phyloP scores from a whole-genome alignment of 495 filamentous ascomycete genomes.

The Talaromyces proteolyticus region DNA sequence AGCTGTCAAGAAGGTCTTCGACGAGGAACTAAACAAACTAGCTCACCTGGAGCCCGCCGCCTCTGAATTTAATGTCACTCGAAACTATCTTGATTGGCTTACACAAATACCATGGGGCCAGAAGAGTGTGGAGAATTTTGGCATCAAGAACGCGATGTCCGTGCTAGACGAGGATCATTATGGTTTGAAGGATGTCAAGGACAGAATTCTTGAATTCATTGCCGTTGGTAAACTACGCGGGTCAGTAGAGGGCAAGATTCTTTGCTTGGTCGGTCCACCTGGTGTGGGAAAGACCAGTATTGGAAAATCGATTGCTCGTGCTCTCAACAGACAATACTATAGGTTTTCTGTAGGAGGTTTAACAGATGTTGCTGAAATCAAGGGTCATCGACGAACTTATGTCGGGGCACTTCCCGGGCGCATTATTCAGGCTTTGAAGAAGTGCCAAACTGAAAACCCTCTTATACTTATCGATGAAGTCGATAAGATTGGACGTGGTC shows the following conservation, averaged over 20 bases:
- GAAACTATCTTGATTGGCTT: constrained; percentile 98
- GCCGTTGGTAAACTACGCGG: constrained; percentile 96
- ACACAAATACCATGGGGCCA: constrained; percentile 98
- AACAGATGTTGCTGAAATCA: constrained; percentile 98
- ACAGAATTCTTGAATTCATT: constrained; percentile 97
- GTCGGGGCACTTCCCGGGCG: constrained; percentile 93
- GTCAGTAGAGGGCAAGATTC: constrained; percentile 96
- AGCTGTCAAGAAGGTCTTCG: constrained; percentile 92
- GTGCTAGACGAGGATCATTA: constrained; percentile 97
- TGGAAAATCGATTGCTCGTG: constrained; percentile 94
- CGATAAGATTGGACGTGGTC: constrained; percentile 93
- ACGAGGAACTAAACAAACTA: constrained; percentile 96
- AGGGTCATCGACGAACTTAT: constrained; percentile 94
- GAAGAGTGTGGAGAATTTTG: constrained; percentile 93
- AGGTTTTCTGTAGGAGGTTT: constrained; percentile 96
- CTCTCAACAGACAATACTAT: constrained; percentile 93
- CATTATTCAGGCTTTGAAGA: constrained; percentile 97
- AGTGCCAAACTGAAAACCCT: constrained; percentile 98
- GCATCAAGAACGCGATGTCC: constrained; percentile 79
- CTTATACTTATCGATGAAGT: constrained; percentile 95
- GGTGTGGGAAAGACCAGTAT: constrained; percentile 98
- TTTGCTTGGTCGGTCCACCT: constrained; percentile 96
- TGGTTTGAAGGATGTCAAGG: constrained; percentile 97
- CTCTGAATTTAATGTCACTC: constrained; percentile 98
- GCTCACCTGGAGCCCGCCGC: constrained; percentile 91